phyloP scores from a whole-genome alignment of 202 grass and related monocot genomes.

The Hordeum pubiflorum region DNA sequence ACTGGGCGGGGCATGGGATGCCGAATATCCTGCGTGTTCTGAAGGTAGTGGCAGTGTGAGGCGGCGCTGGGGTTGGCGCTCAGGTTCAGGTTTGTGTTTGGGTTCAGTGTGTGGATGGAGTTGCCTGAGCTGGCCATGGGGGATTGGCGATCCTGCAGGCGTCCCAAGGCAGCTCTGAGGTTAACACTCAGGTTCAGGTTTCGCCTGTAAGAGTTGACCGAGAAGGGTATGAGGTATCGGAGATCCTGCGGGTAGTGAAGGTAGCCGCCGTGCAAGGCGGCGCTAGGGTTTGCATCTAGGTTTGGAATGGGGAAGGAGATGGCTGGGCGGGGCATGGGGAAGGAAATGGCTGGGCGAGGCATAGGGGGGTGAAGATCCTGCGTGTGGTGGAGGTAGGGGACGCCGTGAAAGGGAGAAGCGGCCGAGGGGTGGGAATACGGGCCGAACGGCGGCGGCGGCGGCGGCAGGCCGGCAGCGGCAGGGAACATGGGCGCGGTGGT shows the following conservation, averaged over 20 bases:
- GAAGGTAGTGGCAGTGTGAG: conserved; percentile 38
- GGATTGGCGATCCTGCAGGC: not conserved
- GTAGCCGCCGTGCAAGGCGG: conserved; percentile 9
- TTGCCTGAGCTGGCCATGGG: conserved; percentile 35
- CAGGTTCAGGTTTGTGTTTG: not conserved
- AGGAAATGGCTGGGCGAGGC: conserved; percentile 39
- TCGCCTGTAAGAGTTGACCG: not conserved
- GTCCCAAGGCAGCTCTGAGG: not conserved
- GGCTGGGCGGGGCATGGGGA: conserved; percentile 39
- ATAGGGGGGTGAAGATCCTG: conserved; percentile 27
- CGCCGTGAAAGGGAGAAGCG: conserved; percentile 59
- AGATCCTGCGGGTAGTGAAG: conserved; percentile 48
- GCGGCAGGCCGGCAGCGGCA: not conserved
- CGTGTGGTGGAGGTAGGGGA: conserved; percentile 58
- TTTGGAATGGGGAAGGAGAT: conserved; percentile 41
- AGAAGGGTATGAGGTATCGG: not conserved
- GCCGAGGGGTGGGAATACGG: conserved; percentile 54
- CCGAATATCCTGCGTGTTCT: conserved; percentile 37
- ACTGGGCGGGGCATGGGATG: conserved; percentile 30
- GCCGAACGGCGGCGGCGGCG: not conserved
- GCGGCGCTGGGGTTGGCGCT: not conserved
- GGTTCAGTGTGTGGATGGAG: conserved; percentile 32
- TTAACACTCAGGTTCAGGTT: not conserved
- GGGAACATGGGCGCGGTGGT: conserved; percentile 25
- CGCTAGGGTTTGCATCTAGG: conserved; percentile 28